Percentiles rank a stretch among this genome's conserved stretches.
These are phyloP conservation scores for Penicillium tannophilum DNA, from an alignment of 495 filamentous ascomycete genomes.

Conservation along the genomic window DNA sequence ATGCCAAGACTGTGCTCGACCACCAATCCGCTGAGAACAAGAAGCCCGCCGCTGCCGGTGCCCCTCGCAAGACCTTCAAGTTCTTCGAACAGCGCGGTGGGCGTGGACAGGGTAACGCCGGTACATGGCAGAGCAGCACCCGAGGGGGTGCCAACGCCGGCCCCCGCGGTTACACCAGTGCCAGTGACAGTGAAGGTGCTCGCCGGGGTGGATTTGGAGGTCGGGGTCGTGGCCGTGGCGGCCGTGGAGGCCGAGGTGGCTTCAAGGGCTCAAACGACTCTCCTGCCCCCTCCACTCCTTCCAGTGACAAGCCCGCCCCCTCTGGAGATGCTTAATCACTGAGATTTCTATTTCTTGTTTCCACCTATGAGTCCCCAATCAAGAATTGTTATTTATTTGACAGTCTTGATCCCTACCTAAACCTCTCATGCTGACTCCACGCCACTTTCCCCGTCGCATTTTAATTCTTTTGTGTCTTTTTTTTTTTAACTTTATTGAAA, in stretches of 20 bases:
- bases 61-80: slow-evolving; percentile 74
- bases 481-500: slow-evolving; percentile 20
- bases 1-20: slow-evolving; percentile 73
- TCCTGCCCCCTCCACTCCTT: slow-evolving; percentile 52
- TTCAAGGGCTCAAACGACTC: slow-evolving; percentile 52
- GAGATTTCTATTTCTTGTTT: slow-evolving; percentile 18
- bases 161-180: slow-evolving; percentile 73
- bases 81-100: slow-evolving; percentile 70
- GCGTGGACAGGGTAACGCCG: slow-evolving; percentile 60
- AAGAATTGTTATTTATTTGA: slow-evolving; percentile 13
- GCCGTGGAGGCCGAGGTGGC: slow-evolving; percentile 54
- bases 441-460: slow-evolving; percentile 24
- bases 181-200: slow-evolving; percentile 78
- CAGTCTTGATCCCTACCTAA: slow-evolving; percentile 9
- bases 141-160: slow-evolving; percentile 56
- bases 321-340: slow-evolving; percentile 50
- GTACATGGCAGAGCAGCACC: slow-evolving; percentile 71
- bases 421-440: slow-evolving; percentile 17
- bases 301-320: slow-evolving; percentile 50
- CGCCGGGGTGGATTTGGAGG: slow-evolving; percentile 66
- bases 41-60: slow-evolving; percentile 61
- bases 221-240: slow-evolving; percentile 51
- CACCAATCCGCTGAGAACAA: slow-evolving; percentile 74
- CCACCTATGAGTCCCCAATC: not conserved
- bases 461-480: slow-evolving; percentile 29